Evolutionary conservation across 2,329 filamentous ascomycete genomes (phyloP).

Genomic region (Aspergillus fijiensis): DNA sequence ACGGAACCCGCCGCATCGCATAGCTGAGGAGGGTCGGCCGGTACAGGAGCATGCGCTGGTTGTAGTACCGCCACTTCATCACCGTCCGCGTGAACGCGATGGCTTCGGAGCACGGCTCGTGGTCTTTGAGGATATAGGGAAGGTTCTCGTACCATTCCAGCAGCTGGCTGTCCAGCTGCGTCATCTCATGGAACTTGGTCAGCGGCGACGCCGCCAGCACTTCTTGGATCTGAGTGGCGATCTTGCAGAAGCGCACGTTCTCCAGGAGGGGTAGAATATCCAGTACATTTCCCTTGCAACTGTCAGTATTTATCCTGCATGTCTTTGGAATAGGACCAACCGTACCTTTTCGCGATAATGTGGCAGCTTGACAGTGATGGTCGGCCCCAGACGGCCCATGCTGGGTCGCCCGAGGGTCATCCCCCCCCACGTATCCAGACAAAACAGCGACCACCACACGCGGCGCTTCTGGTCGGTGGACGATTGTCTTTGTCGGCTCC

Average conservation of each 20-base stretch:
- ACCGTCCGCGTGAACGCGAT: slow-evolving; percentile 69
- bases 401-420: slow-evolving; percentile 70
- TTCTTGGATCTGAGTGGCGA: slow-evolving; percentile 75
- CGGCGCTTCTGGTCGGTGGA: slow-evolving; percentile 62
- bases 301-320: slow-evolving; percentile 26
- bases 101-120: slow-evolving; percentile 67
- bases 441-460: slow-evolving; percentile 75
- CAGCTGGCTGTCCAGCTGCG: slow-evolving; percentile 65
- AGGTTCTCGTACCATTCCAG: slow-evolving; percentile 71
- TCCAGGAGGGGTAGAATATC: slow-evolving; percentile 70
- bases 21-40: slow-evolving; percentile 69
- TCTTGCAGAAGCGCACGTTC: slow-evolving; percentile 76
- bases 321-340: slow-evolving; percentile 29
- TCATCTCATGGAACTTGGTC: slow-evolving; percentile 65
- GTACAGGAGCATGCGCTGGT: slow-evolving; percentile 73
- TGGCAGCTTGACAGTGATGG: slow-evolving; percentile 65
- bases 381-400: slow-evolving; percentile 65
- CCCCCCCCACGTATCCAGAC: slow-evolving; percentile 71
- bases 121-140: slow-evolving; percentile 63
- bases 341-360: slow-evolving; percentile 48
- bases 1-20: slow-evolving; percentile 54
- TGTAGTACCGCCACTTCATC: slow-evolving; percentile 82
- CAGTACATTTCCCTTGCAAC: slow-evolving; percentile 57
- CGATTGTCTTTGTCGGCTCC: slow-evolving; percentile 47
- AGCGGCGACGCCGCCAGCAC: slow-evolving; percentile 68